Base-by-base conservation (phyloP, 169 alveolate species). In the Theileria orientalis region DNA sequence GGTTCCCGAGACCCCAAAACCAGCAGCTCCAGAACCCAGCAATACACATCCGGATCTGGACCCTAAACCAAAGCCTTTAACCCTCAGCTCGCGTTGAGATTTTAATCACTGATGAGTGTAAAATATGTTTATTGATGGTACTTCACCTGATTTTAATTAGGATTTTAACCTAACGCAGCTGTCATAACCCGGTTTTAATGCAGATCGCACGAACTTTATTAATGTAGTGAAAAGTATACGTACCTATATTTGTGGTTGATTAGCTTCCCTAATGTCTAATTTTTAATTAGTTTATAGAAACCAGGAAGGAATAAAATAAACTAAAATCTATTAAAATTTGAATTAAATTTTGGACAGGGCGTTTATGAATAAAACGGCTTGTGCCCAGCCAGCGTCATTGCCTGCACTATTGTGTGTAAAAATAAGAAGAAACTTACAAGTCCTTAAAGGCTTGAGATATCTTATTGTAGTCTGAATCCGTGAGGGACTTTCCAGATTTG, bases 321-420 rank as follows among this genome's bases (percentile, higher is more conserved):
- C n/a, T n/a, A n/a, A n/a, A n/a, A n/a, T n/a, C n/a, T n/a, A n/a
- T n/a, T n/a, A n/a, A n/a, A n/a, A n/a, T n/a, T n/a, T n/a, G n/a
- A 19, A 63, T 40, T 29, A 63, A 21, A n/a, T 40, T 27, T 63
- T 63, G 57, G 30, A 3, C 37, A 76, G 73, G 40, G 79, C 46
- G 59, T 76, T 71, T 32, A 76, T 67, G 56, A 56, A 76, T 29
- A 76, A 47, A 47, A 76, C 85, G 25, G 85, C 85, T 62, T 76
- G 85, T 3, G 71, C 59, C 85, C 85, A 76, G 59, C 85, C 85
- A 23, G 85, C 85, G 23, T 76, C 71, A 42, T 37, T 29, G 21
- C 76, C 76, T 40, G 76, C 71, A n/a, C 78, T 64, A 70, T 2
- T 68, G 11, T 27, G 13, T 9, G 56, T 63, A 16, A 27, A 23